Base-by-base conservation (phyloP, 75 land plant genomes). In the Azolla pinnata region DNA sequence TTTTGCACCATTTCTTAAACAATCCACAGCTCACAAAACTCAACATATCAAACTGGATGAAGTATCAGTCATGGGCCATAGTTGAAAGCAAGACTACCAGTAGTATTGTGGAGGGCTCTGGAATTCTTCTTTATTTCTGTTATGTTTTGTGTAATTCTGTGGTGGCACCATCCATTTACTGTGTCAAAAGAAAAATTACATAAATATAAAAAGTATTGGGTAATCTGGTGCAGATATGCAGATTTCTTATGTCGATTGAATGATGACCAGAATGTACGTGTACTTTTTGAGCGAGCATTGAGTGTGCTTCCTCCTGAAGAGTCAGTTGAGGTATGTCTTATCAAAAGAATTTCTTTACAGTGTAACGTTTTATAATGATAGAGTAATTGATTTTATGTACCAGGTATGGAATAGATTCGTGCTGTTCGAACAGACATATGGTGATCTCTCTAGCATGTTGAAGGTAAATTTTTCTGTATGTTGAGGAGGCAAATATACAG, bases 181-280 rank as follows among this genome's bases (percentile, higher is more conserved):
- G n/a, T n/a, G n/a, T n/a, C n/a, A n/a, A n/a, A n/a, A n/a, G n/a
- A n/a, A n/a, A n/a, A n/a, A n/a, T n/a, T n/a, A n/a, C n/a, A n/a
- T n/a, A n/a, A n/a, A n/a, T n/a, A n/a, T 56, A 2, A 40, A 29
- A 23, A 17, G 4, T 49, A 10, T 4, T 4, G 4, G 18, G 5
- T 17, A 49, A 21, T 17, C 52, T 57, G 20, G n/a, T 45, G 27
- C 73, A 95, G 99, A 57, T 95, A 95, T 83, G 87, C 90, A 65
- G 99, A 95, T 70, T 95, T 95, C 58, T 72, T 95, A 54, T 81
- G 82, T 60, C 97, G 86, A 24, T 61, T 95, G 71, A 95, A 95
- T 83, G 99, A 95, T 74, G 99, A 95, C 50, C 82, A 87, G 67
- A 95, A 95, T 67, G 86, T 86, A 16, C 82, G 99, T 16, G 99